Conservation (phyloP, 306 rosid genomes). For the Geum urbanum region DNA sequence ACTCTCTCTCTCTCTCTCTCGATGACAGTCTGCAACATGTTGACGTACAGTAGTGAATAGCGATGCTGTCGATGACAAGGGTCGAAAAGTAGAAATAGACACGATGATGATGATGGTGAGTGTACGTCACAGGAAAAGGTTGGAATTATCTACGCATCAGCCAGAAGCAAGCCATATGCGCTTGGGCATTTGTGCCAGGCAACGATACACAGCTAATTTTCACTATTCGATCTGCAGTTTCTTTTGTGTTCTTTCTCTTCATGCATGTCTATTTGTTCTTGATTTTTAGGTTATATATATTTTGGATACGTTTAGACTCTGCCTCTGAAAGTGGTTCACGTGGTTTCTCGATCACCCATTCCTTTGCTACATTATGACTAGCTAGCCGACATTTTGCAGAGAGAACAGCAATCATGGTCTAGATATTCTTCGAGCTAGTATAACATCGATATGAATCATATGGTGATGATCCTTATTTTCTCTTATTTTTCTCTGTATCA, state of each 20-base stretch:
- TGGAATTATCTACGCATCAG: background rate
- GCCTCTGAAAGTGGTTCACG: background rate
- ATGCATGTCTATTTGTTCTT: background rate
- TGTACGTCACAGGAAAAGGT: slow-evolving; percentile 7
- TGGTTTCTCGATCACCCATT: background rate
- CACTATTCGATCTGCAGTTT: background rate
- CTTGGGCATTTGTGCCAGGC: too few species aligned
- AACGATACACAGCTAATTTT: background rate
- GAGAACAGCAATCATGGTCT: background rate
- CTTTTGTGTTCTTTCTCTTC: background rate
- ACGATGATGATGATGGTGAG: slow-evolving; percentile 5
- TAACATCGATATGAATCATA: background rate
- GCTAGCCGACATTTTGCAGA: slow-evolving; percentile 1
- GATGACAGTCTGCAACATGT: too few species aligned
- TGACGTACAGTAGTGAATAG: background rate
- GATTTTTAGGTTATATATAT: background rate
- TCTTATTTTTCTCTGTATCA: background rate
- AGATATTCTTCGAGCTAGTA: background rate
- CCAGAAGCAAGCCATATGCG: background rate
- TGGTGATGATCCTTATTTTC: too few species aligned
- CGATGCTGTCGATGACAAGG: slow-evolving; percentile 5
- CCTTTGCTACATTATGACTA: background rate
- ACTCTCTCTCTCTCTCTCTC: background rate
- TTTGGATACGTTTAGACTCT: background rate
- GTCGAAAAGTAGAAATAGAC: background rate